A percentile compares a stretch with the other conserved stretches of the same genome.
Evolutionary conservation across 495 filamentous ascomycete genomes (phyloP).

Genomic region (Talaromyces liani): DNA sequence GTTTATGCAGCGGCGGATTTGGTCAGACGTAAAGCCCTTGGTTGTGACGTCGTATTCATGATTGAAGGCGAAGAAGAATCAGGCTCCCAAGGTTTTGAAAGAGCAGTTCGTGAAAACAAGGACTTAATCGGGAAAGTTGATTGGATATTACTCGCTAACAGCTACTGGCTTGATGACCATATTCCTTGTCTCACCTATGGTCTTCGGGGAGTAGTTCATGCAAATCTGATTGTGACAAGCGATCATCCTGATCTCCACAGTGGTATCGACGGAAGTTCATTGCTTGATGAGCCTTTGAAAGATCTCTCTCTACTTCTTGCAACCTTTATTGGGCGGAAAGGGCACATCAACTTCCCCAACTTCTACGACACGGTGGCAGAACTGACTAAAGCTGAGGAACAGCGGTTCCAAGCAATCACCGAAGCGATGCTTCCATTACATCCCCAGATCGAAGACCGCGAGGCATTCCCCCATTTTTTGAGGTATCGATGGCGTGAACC

Average conservation of each 20-base stretch:
- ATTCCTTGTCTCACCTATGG: constrained; percentile 95
- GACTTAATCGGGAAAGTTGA: constrained; percentile 82
- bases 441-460: constrained; percentile 57
- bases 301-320: constrained; percentile 78
- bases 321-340: constrained; percentile 61
- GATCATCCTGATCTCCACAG: constrained; percentile 86
- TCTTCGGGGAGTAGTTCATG: constrained; percentile 88
- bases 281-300: constrained; percentile 83
- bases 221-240: constrained; percentile 78
- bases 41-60: constrained; percentile 82
- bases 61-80: constrained; percentile 98
- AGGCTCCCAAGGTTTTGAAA: constrained; percentile 80
- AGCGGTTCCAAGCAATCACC: constrained; percentile 77
- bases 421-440: constrained; percentile 64
- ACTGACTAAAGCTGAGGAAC: constrained; percentile 66
- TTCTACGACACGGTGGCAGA: constrained; percentile 81
- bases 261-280: constrained; percentile 84
- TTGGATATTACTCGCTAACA: constrained; percentile 91
- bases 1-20: constrained; percentile 88
- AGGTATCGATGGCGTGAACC: constrained; percentile 97
- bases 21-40: constrained; percentile 65
- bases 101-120: constrained; percentile 70
- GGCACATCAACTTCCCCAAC: constrained; percentile 54
- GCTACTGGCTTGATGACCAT: constrained; percentile 96
- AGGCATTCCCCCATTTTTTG: constrained; percentile 64